A percentile compares a stretch with the other conserved stretches of the same genome.
These are phyloP conservation scores for Fusarium guadeloupense DNA, from an alignment of 2,329 filamentous ascomycete genomes.

Conservation along the genomic window DNA sequence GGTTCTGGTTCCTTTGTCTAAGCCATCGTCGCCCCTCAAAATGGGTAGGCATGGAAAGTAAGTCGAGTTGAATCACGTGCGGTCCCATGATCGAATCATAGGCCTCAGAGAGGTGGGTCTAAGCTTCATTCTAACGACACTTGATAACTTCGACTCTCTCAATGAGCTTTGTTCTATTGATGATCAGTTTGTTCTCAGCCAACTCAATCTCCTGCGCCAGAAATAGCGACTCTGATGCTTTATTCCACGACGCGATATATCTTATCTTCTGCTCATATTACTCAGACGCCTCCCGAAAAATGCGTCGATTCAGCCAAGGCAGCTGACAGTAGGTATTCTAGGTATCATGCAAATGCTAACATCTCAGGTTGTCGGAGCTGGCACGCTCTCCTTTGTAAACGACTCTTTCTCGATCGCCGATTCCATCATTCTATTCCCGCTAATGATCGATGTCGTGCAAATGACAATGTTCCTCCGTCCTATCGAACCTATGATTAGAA, in stretches of 20 bases:
- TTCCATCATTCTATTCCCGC: slow-evolving; percentile 88
- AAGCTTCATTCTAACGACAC: slow-evolving; percentile 28
- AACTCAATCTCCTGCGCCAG: not conserved
- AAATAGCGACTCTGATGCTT: not conserved
- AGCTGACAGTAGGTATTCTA: slow-evolving; percentile 16
- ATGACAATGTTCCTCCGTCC: slow-evolving; percentile 86
- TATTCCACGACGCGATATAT: not conserved
- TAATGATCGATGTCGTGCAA: slow-evolving; percentile 91
- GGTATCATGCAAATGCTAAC: slow-evolving; percentile 33
- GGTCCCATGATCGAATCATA: slow-evolving; percentile 36
- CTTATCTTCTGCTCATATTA: not conserved
- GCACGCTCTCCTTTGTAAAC: slow-evolving; percentile 59
- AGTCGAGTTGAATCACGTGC: slow-evolving; percentile 41
- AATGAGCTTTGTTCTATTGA: slow-evolving; percentile 17
- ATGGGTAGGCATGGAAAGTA: slow-evolving; percentile 32
- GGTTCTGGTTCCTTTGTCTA: slow-evolving; percentile 26
- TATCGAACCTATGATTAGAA: slow-evolving; percentile 45
- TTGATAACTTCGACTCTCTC: slow-evolving; percentile 13
- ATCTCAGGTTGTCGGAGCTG: slow-evolving; percentile 31
- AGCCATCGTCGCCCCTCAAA: slow-evolving; percentile 42
- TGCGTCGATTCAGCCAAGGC: slow-evolving; percentile 12
- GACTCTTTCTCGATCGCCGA: slow-evolving; percentile 78
- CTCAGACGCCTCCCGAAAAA: slow-evolving; percentile 9
- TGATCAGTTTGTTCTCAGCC: not conserved
- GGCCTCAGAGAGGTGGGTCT: slow-evolving; percentile 30